Conservation (phyloP, 257 asterid species). For the Asclepias syriaca region DNA sequence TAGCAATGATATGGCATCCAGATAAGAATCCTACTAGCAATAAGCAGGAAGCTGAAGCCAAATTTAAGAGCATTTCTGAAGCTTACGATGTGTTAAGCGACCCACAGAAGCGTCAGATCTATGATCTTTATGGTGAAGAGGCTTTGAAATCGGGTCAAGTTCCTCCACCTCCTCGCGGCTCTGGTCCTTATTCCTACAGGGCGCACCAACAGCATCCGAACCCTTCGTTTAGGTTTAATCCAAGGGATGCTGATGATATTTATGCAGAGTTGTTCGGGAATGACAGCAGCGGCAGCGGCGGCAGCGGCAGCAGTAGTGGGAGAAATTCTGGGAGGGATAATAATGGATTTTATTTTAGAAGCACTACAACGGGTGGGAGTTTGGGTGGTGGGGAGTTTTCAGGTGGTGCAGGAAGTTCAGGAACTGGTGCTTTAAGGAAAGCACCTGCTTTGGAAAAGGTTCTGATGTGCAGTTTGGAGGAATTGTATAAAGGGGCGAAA, state of each 20-base stretch:
- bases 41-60: slow-evolving; percentile 82
- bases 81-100: slow-evolving; percentile 97
- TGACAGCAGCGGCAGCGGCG: slow-evolving; percentile 40
- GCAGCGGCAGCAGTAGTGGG: slow-evolving; percentile 18
- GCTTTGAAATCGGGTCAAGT: slow-evolving; percentile 78
- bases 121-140: slow-evolving; percentile 96
- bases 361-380: slow-evolving; percentile 48
- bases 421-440: slow-evolving; percentile 51
- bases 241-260: slow-evolving; percentile 85
- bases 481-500: slow-evolving; percentile 66
- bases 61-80: slow-evolving; percentile 92
- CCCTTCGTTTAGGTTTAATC: slow-evolving; percentile 78
- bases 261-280: slow-evolving; percentile 74
- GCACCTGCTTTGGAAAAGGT: slow-evolving; percentile 67
- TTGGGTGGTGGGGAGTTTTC: slow-evolving; percentile 32
- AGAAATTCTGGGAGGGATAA: slow-evolving; percentile 34
- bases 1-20: slow-evolving; percentile 99
- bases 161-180: slow-evolving; percentile 61
- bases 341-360: slow-evolving; percentile 58
- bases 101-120: slow-evolving; percentile 98
- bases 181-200: slow-evolving; percentile 21
- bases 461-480: slow-evolving; percentile 87
- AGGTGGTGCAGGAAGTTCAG: slow-evolving; percentile 31
- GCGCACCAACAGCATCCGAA: slow-evolving; percentile 57
- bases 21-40: slow-evolving; percentile 64